Evolutionary conservation across 805 yeast genomes (phyloP).

Genomic region (Candida chauliodis): DNA sequence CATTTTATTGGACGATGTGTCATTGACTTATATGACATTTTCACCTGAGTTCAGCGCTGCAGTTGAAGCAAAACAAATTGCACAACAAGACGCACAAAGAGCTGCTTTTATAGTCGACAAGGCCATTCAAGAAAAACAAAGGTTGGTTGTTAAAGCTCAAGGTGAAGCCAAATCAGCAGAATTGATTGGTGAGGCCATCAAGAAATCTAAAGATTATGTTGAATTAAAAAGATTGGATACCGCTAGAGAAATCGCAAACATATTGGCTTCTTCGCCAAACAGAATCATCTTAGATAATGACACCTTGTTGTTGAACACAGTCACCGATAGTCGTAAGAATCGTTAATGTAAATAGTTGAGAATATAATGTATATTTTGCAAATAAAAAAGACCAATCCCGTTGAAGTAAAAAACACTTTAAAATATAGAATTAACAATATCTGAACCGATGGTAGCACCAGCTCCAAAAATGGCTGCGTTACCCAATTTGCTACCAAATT

Average conservation of each 20-base stretch:
- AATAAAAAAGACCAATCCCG: too few species aligned
- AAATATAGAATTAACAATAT: slow-evolving; percentile 70
- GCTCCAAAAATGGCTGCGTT: slow-evolving; percentile 96
- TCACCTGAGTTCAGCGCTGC: slow-evolving; percentile 97
- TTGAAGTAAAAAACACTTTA: too few species aligned
- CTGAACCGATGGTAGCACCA: slow-evolving; percentile 90
- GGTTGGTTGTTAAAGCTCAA: slow-evolving; percentile 91
- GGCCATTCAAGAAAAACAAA: slow-evolving; percentile 97
- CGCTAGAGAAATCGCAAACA: slow-evolving; percentile 90
- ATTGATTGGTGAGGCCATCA: slow-evolving; percentile 97
- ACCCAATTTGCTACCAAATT: slow-evolving; percentile 77
- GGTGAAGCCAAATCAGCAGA: slow-evolving; percentile 99
- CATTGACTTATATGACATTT: slow-evolving; percentile 94
- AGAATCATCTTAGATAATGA: slow-evolving; percentile 87
- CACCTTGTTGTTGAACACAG: slow-evolving; percentile 85
- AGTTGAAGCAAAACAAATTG: slow-evolving; percentile 98
- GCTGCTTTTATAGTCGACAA: slow-evolving; percentile 97
- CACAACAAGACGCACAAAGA: slow-evolving; percentile 98
- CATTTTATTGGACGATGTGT: slow-evolving; percentile 88
- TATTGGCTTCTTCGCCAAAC: slow-evolving; percentile 85
- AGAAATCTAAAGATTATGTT: slow-evolving; percentile 92
- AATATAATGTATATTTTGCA: too few species aligned
- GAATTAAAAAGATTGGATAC: slow-evolving; percentile 96
- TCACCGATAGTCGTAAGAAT: slow-evolving; percentile 71
- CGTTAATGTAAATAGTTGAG: slow-evolving; percentile 15